A percentile compares a stretch with the other conserved stretches of the same genome.
phyloP scores from a whole-genome alignment of 768 basidiomycete genomes.

The Zangia roseola region DNA sequence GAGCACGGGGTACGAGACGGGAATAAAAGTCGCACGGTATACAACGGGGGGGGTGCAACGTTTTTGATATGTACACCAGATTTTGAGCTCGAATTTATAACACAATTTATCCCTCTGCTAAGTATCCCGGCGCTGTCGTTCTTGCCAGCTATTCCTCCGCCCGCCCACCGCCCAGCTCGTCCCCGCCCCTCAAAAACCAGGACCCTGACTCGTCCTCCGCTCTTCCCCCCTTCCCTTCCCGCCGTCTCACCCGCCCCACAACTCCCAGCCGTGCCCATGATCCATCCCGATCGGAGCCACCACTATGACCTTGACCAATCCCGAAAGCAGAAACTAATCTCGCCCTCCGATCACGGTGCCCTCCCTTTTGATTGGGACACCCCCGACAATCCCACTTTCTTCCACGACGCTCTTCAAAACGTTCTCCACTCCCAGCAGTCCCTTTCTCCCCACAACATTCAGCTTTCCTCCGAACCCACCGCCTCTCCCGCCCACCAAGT shows the following conservation, averaged over 20 bases:
- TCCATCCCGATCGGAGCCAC: constrained; percentile 55
- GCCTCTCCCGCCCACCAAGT: constrained; percentile 17
- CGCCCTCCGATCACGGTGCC: constrained; percentile 34
- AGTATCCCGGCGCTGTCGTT: constrained; percentile 4
- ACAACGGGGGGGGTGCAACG: constrained; percentile 21
- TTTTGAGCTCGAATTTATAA: constrained; percentile 34
- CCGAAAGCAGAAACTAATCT: constrained; percentile 44
- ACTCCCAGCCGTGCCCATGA: constrained; percentile 34
- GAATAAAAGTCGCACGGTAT: constrained; percentile 29
- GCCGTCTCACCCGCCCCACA: neutral
- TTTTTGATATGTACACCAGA: constrained; percentile 35
- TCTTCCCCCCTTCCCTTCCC: neutral
- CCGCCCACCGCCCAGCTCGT: constrained; percentile 6
- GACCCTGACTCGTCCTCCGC: neutral
- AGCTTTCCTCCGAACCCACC: constrained; percentile 3
- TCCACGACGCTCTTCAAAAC: constrained; percentile 26
- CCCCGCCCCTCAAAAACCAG: neutral
- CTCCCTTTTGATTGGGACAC: constrained; percentile 36
- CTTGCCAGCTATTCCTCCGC: neutral
- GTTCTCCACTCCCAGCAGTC: constrained; percentile 16
- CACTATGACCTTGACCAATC: constrained; percentile 39
- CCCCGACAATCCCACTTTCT: constrained; percentile 22
- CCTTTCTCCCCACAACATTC: constrained; percentile 21
- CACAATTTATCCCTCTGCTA: constrained; percentile 20
- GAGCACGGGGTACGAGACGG: constrained; percentile 10